Percentiles rank a stretch among this genome's conserved stretches.
phyloP scores from a whole-genome alignment of 805 yeast genomes.

The Ascoidea asiatica region DNA sequence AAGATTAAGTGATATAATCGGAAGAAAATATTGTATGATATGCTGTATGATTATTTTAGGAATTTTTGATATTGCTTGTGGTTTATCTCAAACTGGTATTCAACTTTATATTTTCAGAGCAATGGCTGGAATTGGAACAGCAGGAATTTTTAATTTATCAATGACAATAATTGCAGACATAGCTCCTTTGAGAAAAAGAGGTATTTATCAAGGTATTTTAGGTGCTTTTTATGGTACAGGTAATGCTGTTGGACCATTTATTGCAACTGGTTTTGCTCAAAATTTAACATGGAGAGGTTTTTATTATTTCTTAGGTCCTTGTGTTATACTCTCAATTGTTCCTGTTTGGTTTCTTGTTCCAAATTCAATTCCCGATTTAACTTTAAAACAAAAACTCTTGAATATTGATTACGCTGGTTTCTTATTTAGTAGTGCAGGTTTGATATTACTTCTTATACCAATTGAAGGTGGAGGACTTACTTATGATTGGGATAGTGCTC shows the following conservation, averaged over 20 bases:
- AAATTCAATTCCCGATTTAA: too few relatives aligned
- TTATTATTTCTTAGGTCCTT: conserved; percentile 33
- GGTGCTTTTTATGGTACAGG: conserved; percentile 39
- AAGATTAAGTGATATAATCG: conserved; percentile 40
- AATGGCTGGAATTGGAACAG: conserved; percentile 41
- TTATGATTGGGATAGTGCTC: conserved; percentile 38
- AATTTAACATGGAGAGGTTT: conserved; percentile 35
- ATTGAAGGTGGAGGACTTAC: conserved; percentile 49
- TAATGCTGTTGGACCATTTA: conserved; percentile 38
- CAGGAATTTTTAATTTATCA: conserved; percentile 34
- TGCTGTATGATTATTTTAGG: conserved; percentile 25
- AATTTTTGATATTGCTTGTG: conserved; percentile 34
- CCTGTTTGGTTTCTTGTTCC: too few relatives aligned
- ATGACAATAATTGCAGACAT: conserved; percentile 43
- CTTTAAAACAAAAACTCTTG: too few relatives aligned
- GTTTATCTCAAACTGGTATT: conserved; percentile 32
- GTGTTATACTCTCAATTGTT: conserved; percentile 18
- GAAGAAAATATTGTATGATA: conserved; percentile 31
- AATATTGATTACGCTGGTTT: conserved; percentile 43
- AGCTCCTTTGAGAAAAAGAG: conserved; percentile 38
- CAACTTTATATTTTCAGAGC: conserved; percentile 40
- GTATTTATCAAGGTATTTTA: conserved; percentile 42
- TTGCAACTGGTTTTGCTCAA: conserved; percentile 36
- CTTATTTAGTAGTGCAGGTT: conserved; percentile 30
- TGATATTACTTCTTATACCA: conserved; percentile 39